Conservation (phyloP, 805 yeast species). For the Spathaspora hagerdaliae region DNA sequence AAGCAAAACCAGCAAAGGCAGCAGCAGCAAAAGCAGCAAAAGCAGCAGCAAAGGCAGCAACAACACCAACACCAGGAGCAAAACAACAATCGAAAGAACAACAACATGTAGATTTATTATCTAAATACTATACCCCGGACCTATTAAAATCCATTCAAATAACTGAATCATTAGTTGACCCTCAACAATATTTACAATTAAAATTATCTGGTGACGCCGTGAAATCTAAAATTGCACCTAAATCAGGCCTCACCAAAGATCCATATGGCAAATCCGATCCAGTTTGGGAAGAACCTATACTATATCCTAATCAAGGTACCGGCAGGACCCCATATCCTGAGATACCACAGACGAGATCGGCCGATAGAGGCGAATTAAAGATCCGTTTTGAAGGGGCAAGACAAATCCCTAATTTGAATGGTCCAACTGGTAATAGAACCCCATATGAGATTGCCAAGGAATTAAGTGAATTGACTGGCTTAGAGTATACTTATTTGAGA, state of each 20-base stretch:
- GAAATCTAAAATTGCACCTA: constrained; percentile 58
- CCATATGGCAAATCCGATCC: constrained; percentile 64
- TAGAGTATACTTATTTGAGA: constrained; percentile 56
- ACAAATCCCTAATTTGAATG: constrained; percentile 5
- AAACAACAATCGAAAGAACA: constrained; percentile 4
- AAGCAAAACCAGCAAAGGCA: not conserved
- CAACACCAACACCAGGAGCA: not conserved
- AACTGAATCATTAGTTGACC: constrained; percentile 73
- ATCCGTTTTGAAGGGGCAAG: constrained; percentile 29
- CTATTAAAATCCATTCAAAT: constrained; percentile 75
- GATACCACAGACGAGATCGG: constrained; percentile 51
- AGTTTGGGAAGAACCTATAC: constrained; percentile 65
- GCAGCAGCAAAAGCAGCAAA: not conserved
- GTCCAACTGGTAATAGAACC: constrained; percentile 11
- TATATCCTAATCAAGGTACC: constrained; percentile 47
- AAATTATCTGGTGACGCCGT: constrained; percentile 27
- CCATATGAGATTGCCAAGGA: constrained; percentile 44
- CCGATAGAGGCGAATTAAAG: constrained; percentile 43
- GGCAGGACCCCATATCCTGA: constrained; percentile 53
- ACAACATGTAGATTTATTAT: constrained; percentile 52
- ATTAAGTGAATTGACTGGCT: constrained; percentile 62
- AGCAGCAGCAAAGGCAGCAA: not conserved
- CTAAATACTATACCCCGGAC: constrained; percentile 78
- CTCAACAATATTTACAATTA: constrained; percentile 50
- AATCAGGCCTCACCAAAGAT: constrained; percentile 39